phyloP scores from a whole-genome alignment of 805 yeast genomes.

The Wickerhamiella lipophila region DNA sequence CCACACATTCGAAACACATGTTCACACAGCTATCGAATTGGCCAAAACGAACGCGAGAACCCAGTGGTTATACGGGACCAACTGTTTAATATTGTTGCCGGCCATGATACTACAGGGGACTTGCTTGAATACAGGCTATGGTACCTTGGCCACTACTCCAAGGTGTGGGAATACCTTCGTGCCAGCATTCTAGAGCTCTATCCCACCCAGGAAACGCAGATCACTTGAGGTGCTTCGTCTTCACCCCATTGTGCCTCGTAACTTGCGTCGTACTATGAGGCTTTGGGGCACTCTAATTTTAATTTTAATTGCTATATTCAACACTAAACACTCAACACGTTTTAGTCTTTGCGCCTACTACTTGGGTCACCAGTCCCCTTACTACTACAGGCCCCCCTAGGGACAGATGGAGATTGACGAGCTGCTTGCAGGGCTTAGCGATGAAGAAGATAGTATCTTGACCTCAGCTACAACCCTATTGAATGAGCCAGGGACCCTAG shows the following conservation, averaged over 20 bases:
- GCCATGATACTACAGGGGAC: conserved; percentile 41
- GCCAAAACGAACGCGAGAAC: too few relatives aligned
- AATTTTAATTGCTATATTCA: too few relatives aligned
- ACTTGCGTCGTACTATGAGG: conserved; percentile 31
- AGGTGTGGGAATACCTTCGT: conserved; percentile 29
- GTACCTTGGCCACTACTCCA: conserved; percentile 34
- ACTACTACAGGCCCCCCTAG: too few relatives aligned
- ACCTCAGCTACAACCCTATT: conserved; percentile 22
- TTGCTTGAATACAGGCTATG: conserved; percentile 33
- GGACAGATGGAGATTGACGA: conserved; percentile 24
- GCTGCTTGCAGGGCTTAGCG: conserved; percentile 30
- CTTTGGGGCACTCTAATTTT: conserved; percentile 32
- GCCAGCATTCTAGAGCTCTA: conserved; percentile 18
- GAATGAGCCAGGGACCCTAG: conserved; percentile 32
- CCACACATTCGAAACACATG: background rate
- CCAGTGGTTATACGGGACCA: conserved; percentile 36
- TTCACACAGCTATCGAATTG: too few relatives aligned
- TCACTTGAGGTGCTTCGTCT: conserved; percentile 34
- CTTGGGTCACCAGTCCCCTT: too few relatives aligned
- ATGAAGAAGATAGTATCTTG: conserved; percentile 18
- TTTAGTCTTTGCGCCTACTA: too few relatives aligned
- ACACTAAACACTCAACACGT: too few relatives aligned
- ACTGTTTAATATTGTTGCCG: conserved; percentile 37
- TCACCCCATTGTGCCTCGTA: conserved; percentile 37
- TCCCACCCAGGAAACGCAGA: background rate